Evolutionary conservation across 768 basidiomycete genomes (phyloP).

Genomic region (Rossbeevera mucosa): DNA sequence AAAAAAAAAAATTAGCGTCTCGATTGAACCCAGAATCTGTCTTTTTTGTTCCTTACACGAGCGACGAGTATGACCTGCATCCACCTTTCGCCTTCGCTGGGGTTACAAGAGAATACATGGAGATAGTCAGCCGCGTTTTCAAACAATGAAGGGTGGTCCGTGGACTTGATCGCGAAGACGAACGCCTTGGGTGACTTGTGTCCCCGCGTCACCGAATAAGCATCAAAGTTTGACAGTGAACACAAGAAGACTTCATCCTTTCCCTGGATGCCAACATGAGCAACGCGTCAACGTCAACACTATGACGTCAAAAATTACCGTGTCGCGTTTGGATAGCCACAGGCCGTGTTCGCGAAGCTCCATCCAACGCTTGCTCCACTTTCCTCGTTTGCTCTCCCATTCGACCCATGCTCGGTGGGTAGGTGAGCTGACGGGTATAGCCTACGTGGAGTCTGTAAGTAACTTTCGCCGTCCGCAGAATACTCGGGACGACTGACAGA

Average conservation of each 20-base stretch:
- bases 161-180: constrained; percentile 84
- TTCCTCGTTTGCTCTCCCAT: constrained; percentile 86
- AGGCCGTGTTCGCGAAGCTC: constrained; percentile 81
- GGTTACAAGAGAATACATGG: constrained; percentile 77
- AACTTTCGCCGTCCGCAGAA: constrained; percentile 34
- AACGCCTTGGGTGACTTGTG: constrained; percentile 83
- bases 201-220: constrained; percentile 70
- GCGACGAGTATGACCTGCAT: constrained; percentile 77
- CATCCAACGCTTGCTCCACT: constrained; percentile 93
- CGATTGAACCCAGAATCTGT: not conserved
- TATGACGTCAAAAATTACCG: constrained; percentile 43
- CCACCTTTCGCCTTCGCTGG: constrained; percentile 72
- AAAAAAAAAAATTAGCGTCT: constrained; percentile 7
- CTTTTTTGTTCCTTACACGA: constrained; percentile 51
- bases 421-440: constrained; percentile 44
- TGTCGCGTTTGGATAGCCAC: constrained; percentile 87
- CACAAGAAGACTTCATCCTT: constrained; percentile 83
- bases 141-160: constrained; percentile 80
- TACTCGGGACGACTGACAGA: constrained; percentile 41
- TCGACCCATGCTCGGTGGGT: constrained; percentile 65
- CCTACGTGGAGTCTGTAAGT: constrained; percentile 40
- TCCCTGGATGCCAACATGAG: constrained; percentile 43
- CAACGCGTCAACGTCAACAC: not conserved
- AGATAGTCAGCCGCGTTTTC: constrained; percentile 86
- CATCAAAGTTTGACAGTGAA: constrained; percentile 84